Evolutionary conservation across 1,284 basidiomycete genomes (phyloP).

Genomic region (Pholiota adiposa): DNA sequence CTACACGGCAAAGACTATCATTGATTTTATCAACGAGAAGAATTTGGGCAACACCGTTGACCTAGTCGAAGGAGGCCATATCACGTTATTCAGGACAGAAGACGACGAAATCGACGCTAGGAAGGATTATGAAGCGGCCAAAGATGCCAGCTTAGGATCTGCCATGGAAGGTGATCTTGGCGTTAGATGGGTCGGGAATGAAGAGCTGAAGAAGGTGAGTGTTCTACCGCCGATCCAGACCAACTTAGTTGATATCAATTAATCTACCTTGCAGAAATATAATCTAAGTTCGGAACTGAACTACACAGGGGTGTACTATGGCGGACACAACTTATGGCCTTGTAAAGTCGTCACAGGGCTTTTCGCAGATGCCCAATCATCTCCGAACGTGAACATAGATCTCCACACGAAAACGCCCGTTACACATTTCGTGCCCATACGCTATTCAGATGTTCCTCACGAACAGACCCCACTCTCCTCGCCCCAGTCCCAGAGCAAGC

Average conservation of each 20-base stretch:
- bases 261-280: constrained; percentile 55
- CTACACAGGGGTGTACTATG: constrained; percentile 54
- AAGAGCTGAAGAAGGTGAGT: constrained; percentile 53
- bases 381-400: constrained; percentile 43
- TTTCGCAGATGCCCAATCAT: constrained; percentile 44
- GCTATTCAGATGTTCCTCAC: constrained; percentile 30
- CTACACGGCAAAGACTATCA: constrained; percentile 54
- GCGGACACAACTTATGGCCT: constrained; percentile 76
- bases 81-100: constrained; percentile 54
- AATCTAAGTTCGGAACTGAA: constrained; percentile 40
- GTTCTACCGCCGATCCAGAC: too few species aligned
- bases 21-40: constrained; percentile 51
- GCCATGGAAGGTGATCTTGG: constrained; percentile 31
- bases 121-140: constrained; percentile 58
- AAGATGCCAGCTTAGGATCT: constrained; percentile 48
- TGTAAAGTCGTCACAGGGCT: constrained; percentile 75
- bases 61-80: constrained; percentile 62
- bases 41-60: constrained; percentile 58
- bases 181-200: constrained; percentile 51
- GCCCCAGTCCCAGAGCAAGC: constrained; percentile 1
- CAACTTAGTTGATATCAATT: too few species aligned
- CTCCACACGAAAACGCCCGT: constrained; percentile 79
- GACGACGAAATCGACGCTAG: constrained; percentile 42
- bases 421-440: constrained; percentile 29
- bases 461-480: constrained; percentile 42